phyloP scores from a whole-genome alignment of 768 basidiomycete species.

The Leucogyrophana mollusca region DNA sequence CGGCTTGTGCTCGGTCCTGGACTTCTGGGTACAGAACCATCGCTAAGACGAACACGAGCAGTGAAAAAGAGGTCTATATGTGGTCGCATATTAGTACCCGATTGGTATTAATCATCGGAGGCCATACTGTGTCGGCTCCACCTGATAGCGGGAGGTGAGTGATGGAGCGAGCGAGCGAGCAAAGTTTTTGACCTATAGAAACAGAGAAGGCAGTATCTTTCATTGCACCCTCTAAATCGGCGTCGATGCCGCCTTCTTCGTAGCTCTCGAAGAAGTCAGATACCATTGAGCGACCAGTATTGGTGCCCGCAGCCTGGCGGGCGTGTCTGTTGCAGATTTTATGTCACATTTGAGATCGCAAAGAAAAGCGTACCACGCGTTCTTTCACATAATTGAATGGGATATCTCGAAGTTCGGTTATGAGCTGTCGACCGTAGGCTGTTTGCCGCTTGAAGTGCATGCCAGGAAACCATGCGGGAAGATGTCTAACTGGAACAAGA shows the following conservation, averaged over 20 bases:
- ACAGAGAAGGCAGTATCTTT: constrained; percentile 21
- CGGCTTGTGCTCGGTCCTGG: constrained; percentile 20
- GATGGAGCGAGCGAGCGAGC: too few relatives aligned
- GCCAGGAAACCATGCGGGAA: constrained; percentile 15
- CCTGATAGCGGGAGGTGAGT: constrained; percentile 6
- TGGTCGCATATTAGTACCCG: not conserved
- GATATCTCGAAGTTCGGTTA: constrained; percentile 6
- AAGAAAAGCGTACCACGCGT: constrained; percentile 17
- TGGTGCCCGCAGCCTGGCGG: constrained; percentile 8
- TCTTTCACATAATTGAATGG: constrained; percentile 24
- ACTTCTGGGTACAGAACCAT: constrained; percentile 26
- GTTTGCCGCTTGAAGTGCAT: not conserved
- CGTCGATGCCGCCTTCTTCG: not conserved
- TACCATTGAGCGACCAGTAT: constrained; percentile 15
- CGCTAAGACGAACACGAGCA: constrained; percentile 21
- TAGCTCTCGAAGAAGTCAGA: constrained; percentile 6
- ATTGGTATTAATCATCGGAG: not conserved
- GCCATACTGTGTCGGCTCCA: constrained; percentile 19
- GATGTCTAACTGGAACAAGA: constrained; percentile 1
- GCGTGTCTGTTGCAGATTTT: too few relatives aligned
- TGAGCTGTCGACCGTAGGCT: not conserved
- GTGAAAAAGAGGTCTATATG: constrained; percentile 12
- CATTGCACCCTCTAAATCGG: constrained; percentile 10
- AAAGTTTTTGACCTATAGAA: constrained; percentile 19
- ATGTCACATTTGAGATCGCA: not conserved